Evolutionary conservation across 2,329 filamentous ascomycete species (phyloP).

Genomic region (Rhexocercosporidium sp.): DNA sequence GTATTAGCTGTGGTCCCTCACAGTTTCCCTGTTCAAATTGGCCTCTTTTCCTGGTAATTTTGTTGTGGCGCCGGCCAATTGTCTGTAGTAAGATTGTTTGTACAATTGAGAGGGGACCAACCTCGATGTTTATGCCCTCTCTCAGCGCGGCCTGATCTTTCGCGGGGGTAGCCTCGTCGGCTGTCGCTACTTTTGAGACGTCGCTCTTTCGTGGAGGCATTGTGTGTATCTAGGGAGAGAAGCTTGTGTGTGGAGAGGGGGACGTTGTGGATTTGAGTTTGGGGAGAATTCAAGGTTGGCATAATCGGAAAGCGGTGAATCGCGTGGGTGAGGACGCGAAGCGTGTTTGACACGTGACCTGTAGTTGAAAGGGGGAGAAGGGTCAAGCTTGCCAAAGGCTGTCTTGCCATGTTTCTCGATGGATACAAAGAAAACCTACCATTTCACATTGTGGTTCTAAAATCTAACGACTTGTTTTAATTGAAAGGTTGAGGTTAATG

Average conservation of each 20-base stretch:
- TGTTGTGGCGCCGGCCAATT: background rate
- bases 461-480: background rate
- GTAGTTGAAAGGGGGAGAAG: background rate
- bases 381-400: background rate
- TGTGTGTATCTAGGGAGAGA: background rate
- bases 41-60: background rate
- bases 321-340: conserved; percentile 1
- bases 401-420: too few relatives aligned
- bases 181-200: conserved; percentile 51
- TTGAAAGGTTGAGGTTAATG: background rate
- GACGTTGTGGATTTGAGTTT: background rate
- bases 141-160: conserved; percentile 34
- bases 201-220: conserved; percentile 66
- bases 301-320: conserved; percentile 11
- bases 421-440: too few relatives aligned
- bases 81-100: background rate
- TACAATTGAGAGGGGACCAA: conserved; percentile 38
- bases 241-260: background rate
- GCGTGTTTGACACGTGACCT: conserved; percentile 11
- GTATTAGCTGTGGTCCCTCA: background rate
- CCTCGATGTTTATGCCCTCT: conserved; percentile 55
- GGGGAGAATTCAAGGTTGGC: conserved; percentile 7
- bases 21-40: background rate
- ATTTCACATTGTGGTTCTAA: too few relatives aligned
- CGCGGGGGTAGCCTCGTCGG: conserved; percentile 47